A percentile compares a stretch with the other conserved stretches of the same genome.
phyloP scores from a whole-genome alignment of 2,329 filamentous ascomycete species.

The Aspergillus jensenii region DNA sequence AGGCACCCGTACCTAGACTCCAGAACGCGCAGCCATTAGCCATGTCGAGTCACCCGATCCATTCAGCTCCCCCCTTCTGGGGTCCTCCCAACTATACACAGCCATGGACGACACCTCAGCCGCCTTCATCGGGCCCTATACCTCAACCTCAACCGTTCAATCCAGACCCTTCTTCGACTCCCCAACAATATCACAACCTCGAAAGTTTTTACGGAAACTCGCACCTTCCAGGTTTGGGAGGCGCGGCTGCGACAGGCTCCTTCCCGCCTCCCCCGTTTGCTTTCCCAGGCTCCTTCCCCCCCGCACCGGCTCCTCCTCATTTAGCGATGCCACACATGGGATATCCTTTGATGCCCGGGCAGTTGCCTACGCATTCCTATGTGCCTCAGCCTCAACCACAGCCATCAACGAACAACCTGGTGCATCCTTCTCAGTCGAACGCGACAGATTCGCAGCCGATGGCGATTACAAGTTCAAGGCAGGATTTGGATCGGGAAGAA shows the following conservation, averaged over 20 bases:
- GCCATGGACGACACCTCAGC: conserved; percentile 39
- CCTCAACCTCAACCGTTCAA: conserved; percentile 26
- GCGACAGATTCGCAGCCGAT: conserved; percentile 9
- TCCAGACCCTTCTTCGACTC: conserved; percentile 23
- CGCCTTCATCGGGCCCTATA: conserved; percentile 21
- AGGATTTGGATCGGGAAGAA: conserved; percentile 61
- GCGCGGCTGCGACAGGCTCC: conserved; percentile 18
- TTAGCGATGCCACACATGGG: conserved; percentile 28
- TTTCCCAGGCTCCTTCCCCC: conserved; percentile 34
- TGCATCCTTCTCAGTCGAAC: conserved; percentile 11
- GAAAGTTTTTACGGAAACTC: conserved; percentile 27
- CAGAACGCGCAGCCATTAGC: conserved; percentile 5
- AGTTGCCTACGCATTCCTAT: conserved; percentile 17
- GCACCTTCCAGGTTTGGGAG: conserved; percentile 32
- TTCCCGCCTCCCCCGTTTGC: conserved; percentile 32
- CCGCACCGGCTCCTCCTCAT: conserved; percentile 30
- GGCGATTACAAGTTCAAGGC: conserved; percentile 27
- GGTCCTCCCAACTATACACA: conserved; percentile 34
- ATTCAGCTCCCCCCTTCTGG: conserved; percentile 45
- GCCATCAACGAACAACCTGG: conserved; percentile 8
- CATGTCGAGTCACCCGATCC: conserved; percentile 49
- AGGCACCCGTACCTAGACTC: not conserved
- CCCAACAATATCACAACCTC: conserved; percentile 26
- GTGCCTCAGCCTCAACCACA: conserved; percentile 3
- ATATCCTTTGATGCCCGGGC: conserved; percentile 20